Base-by-base conservation (phyloP, 1,139 yeast species). In the Suhomyces bribrorum region DNA sequence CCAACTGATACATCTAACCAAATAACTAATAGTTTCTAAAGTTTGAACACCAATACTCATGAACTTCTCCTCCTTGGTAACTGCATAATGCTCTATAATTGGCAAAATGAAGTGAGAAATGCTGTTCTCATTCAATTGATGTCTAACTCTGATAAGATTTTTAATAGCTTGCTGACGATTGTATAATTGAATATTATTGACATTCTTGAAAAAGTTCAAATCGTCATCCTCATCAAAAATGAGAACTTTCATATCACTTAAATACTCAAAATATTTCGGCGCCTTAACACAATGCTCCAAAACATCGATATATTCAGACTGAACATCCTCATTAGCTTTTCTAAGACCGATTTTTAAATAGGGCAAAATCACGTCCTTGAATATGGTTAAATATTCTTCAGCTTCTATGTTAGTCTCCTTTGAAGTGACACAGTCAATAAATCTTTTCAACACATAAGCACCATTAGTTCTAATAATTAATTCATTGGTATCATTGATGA, bases 51-150 rank as follows among this genome's bases (percentile, higher is more conserved):
- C 79, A 45, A 90, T 66, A 49, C 83, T 83, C 55, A 87, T 78
- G 39, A 77, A 70, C 43, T 82, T 88, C 20, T 79, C 86, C 30
- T 77, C 83, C 24, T 69, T 67, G 6, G 69, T 56, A 44, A 72
- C 70, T 1, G 83, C 84, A 61, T 83, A 88, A 46, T 80, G 82
- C 63, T 92, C 98, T 47, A 89, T 72, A 44, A 90, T 76, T 3
- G 98, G 97, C 41, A 94, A 64, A 37, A 94, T 57, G 56, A 84
- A 89, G 53, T 87, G 94, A 0, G 95, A 75, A 40, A 90, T 80
- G 48, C 81, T 83, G 28, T 71, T 66, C 27, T 79, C 79, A 2
- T 75, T 62, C 11, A 90, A 61, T 7, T 68, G 69, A 18, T 72
- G 69, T 37, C 66, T 54, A 28, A 48, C 41, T 7, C 59, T 69